Percentiles rank a stretch among this genome's conserved stretches.
Evolutionary conservation across 2,329 filamentous ascomycete species (phyloP).

Genomic region (Venturia nashicola): DNA sequence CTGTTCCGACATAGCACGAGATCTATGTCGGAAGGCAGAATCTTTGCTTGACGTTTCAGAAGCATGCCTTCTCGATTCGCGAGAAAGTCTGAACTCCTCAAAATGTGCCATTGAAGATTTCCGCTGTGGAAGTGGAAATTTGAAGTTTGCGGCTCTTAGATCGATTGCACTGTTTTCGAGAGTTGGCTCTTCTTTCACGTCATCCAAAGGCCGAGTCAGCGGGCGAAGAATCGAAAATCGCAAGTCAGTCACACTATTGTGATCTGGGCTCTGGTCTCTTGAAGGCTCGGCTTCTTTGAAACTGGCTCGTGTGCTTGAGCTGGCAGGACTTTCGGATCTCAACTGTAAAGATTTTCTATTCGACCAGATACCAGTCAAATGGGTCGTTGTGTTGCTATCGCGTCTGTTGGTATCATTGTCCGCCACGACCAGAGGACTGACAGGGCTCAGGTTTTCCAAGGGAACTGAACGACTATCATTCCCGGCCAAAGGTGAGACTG

Average conservation of each 20-base stretch:
- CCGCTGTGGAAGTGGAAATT: slow-evolving; percentile 7
- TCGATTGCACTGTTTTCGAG: slow-evolving; percentile 23
- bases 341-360: background rate
- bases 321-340: background rate
- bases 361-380: background rate
- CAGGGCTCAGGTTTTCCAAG: background rate
- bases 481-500: slow-evolving; percentile 6
- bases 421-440: background rate
- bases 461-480: background rate
- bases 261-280: background rate
- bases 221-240: slow-evolving; percentile 7
- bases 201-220: background rate
- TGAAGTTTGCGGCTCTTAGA: slow-evolving; percentile 15
- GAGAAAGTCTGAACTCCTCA: slow-evolving; percentile 3
- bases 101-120: slow-evolving; percentile 8
- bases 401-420: background rate
- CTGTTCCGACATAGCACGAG: background rate
- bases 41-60: background rate
- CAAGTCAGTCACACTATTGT: slow-evolving; percentile 4
- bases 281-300: background rate
- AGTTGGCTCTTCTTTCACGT: slow-evolving; percentile 35
- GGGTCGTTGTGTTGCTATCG: slow-evolving; percentile 1
- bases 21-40: background rate
- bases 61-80: slow-evolving; percentile 1
- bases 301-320: background rate